Conservation (phyloP, 371 early-diverging fungal genomes). For the Lichtheimia corymbifera region DNA sequence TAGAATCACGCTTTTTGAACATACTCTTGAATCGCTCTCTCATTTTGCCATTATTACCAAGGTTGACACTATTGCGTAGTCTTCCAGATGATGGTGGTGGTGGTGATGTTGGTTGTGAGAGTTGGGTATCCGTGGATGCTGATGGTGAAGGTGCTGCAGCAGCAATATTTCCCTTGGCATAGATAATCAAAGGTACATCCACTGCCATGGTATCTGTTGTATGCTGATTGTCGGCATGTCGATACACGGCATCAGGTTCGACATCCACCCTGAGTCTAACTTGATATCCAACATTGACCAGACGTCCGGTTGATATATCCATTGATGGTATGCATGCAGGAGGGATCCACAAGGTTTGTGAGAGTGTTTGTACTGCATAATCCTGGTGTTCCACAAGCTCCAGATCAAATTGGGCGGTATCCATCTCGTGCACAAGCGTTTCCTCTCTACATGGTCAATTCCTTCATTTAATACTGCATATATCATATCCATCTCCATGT, state of each 20-base stretch:
- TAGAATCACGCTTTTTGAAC: neutral
- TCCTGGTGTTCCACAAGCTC: neutral
- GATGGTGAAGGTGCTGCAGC: neutral
- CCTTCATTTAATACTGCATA: too few species aligned
- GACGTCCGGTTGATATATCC: neutral
- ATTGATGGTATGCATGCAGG: neutral
- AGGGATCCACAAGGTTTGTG: neutral
- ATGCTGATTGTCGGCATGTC: neutral
- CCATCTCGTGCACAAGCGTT: neutral
- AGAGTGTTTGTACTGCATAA: neutral
- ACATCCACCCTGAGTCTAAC: neutral
- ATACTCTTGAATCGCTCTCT: conserved; percentile 2
- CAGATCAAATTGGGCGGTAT: neutral
- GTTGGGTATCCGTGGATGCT: too few species aligned
- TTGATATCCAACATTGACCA: neutral
- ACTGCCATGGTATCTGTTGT: neutral
- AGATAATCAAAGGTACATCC: neutral
- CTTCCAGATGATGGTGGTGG: neutral
- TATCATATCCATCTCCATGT: too few species aligned
- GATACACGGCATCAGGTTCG: neutral
- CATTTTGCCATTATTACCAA: neutral
- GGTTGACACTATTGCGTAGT: neutral
- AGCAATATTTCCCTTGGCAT: neutral
- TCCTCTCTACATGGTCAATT: neutral
- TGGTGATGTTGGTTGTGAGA: neutral